Evolutionary conservation across 257 asterid genomes (phyloP).

Genomic region (Fraxinus pennsylvanica): DNA sequence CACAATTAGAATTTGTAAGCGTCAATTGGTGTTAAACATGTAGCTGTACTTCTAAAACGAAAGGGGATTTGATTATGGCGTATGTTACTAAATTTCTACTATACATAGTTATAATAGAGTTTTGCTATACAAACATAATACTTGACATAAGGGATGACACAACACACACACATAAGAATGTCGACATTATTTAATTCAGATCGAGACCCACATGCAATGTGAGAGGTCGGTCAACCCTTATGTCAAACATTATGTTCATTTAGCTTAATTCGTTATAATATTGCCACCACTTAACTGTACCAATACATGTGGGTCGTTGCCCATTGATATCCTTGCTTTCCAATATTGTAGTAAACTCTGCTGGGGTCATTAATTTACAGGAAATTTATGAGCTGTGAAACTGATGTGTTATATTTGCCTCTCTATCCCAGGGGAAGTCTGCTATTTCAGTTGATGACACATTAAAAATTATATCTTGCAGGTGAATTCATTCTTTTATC

Average conservation of each 20-base stretch:
- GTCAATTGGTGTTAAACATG: not conserved
- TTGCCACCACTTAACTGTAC: not conserved
- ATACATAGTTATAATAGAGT: constrained; percentile 9
- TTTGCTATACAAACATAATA: too few relatives aligned
- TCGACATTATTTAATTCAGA: too few relatives aligned
- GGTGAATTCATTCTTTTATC: constrained; percentile 41
- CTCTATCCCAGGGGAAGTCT: constrained; percentile 61
- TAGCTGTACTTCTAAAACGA: not conserved
- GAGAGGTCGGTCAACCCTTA: too few relatives aligned
- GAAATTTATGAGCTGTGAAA: constrained; percentile 7
- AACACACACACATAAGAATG: too few relatives aligned
- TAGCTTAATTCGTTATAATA: too few relatives aligned
- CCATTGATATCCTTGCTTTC: constrained; percentile 10
- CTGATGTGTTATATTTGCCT: constrained; percentile 18
- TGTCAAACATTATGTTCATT: too few relatives aligned
- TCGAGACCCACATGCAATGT: too few relatives aligned
- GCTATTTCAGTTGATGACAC: constrained; percentile 80
- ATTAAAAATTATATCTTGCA: constrained; percentile 72
- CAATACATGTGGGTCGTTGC: constrained; percentile 11
- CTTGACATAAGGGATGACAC: too few relatives aligned
- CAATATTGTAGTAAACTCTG: constrained; percentile 10
- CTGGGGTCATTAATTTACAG: constrained; percentile 4
- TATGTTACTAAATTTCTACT: not conserved
- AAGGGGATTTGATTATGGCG: not conserved
- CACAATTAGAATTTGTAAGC: not conserved